phyloP scores from a whole-genome alignment of 257 asterid species.

The Avicennia marina region DNA sequence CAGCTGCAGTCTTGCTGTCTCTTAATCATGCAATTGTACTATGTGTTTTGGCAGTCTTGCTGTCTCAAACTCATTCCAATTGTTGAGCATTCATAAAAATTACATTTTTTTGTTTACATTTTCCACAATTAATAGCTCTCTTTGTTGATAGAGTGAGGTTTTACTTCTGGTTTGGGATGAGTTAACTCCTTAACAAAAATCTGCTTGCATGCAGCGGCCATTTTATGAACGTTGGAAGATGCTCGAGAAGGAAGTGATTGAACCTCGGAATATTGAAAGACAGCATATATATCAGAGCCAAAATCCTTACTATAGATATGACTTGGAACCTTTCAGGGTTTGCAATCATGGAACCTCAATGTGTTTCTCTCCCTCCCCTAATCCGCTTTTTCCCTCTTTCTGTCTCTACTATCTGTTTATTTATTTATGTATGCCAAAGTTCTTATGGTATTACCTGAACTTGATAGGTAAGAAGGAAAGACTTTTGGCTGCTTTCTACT shows the following conservation, averaged over 20 bases:
- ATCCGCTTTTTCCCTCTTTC: neutral
- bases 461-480: constrained; percentile 92
- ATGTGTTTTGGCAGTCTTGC: too few relatives aligned
- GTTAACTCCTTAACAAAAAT: constrained; percentile 6
- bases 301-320: constrained; percentile 76
- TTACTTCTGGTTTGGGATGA: neutral
- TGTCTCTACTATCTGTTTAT: neutral
- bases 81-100: too few relatives aligned
- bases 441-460: constrained; percentile 7
- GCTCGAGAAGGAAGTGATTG: constrained; percentile 93
- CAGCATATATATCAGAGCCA: constrained; percentile 54
- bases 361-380: neutral
- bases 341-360: constrained; percentile 25
- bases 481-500: constrained; percentile 92
- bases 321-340: constrained; percentile 95
- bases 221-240: constrained; percentile 93
- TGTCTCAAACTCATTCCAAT: too few relatives aligned
- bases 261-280: constrained; percentile 77
- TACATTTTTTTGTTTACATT: too few relatives aligned
- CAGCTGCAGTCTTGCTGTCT: too few relatives aligned
- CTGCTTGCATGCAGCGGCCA: constrained; percentile 61
- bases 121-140: neutral
- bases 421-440: constrained; percentile 5
- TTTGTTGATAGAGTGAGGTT: neutral
- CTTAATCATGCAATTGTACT: too few relatives aligned